Conservation (phyloP, 176 grass and related monocot genomes). For the Aegilops speltoides region DNA sequence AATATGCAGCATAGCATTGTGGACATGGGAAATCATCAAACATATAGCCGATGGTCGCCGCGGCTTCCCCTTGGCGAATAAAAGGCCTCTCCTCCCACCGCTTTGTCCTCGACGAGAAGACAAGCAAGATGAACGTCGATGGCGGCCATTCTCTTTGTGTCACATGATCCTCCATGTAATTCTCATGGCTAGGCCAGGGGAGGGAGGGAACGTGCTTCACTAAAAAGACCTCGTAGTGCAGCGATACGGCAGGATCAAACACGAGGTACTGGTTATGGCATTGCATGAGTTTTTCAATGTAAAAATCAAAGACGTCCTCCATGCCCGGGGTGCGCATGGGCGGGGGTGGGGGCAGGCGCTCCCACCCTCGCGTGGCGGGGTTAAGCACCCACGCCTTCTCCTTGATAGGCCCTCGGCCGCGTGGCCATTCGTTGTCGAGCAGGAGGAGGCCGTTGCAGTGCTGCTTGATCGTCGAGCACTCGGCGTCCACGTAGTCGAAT, state of each 20-base stretch:
- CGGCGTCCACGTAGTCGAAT: background rate
- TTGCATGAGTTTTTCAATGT: background rate
- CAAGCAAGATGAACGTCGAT: background rate
- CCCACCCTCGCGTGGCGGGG: background rate
- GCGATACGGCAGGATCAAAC: background rate
- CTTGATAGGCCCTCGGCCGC: background rate
- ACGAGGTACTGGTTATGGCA: background rate
- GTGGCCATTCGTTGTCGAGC: background rate
- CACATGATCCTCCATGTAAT: background rate
- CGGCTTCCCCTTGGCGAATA: background rate
- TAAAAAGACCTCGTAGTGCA: background rate
- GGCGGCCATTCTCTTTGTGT: background rate
- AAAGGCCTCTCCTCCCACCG: background rate
- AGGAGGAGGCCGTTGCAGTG: slow-evolving; percentile 1
- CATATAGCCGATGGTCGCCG: background rate
- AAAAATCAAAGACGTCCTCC: background rate
- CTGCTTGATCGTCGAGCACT: background rate
- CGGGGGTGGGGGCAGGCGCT: background rate
- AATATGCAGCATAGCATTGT: background rate
- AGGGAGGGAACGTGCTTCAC: background rate
- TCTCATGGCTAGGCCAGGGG: too few relatives aligned
- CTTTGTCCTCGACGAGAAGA: background rate
- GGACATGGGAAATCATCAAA: background rate
- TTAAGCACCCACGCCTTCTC: background rate
- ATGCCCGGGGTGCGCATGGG: background rate